A percentile compares a stretch with the other conserved stretches of the same genome.
phyloP scores from a whole-genome alignment of 495 filamentous ascomycete species.

The Daldinia bambusicola region DNA sequence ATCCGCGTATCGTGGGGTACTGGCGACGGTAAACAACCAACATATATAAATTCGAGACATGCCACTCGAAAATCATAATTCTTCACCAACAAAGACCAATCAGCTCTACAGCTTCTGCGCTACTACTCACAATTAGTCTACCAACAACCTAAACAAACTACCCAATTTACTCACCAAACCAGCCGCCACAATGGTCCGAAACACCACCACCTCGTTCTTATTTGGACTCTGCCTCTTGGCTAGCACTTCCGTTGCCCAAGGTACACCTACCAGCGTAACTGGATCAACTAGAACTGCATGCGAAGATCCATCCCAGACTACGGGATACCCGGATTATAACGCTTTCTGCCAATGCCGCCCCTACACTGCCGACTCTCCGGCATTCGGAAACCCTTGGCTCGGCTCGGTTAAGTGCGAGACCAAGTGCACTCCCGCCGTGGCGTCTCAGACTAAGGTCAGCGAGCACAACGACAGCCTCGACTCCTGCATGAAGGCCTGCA shows the following conservation, averaged over 20 bases:
- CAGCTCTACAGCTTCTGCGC: background rate
- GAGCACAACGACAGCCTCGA: slow-evolving; percentile 40
- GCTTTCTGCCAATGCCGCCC: slow-evolving; percentile 41
- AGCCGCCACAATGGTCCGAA: slow-evolving; percentile 20
- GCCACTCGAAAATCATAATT: background rate
- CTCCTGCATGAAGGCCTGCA: slow-evolving; percentile 40
- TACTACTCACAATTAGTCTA: background rate
- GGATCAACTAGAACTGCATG: slow-evolving; percentile 22
- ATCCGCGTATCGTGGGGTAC: background rate
- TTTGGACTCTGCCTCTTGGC: slow-evolving; percentile 14
- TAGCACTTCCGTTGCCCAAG: slow-evolving; percentile 3
- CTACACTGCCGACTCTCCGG: slow-evolving; percentile 27
- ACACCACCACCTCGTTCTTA: slow-evolving; percentile 3
- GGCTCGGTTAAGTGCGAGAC: slow-evolving; percentile 45
- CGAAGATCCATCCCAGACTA: slow-evolving; percentile 33
- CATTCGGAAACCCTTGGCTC: slow-evolving; percentile 45
- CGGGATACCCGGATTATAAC: slow-evolving; percentile 45
- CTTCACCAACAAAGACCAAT: background rate
- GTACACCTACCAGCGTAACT: slow-evolving; percentile 15
- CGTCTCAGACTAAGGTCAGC: slow-evolving; percentile 26
- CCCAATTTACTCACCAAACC: no score
- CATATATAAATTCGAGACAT: background rate
- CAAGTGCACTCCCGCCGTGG: slow-evolving; percentile 33
- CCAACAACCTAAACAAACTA: background rate
- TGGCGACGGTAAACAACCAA: background rate